Base-by-base conservation (phyloP, 2,329 filamentous ascomycete genomes). In the Xylaria sp. region DNA sequence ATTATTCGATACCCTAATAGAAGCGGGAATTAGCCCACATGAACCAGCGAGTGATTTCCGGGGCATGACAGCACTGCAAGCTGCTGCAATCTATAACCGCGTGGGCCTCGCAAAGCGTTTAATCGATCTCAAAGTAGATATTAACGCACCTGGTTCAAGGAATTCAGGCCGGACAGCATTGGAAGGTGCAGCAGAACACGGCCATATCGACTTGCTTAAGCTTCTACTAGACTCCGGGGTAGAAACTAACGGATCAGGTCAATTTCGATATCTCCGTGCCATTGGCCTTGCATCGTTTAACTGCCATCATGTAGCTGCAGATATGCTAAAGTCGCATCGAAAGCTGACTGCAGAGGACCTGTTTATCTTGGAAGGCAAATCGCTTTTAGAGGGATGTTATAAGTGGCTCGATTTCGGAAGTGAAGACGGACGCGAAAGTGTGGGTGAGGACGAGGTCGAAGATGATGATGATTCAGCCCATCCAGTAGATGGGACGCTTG, bases 51-150 rank as follows among this genome's bases (percentile, higher is more conserved):
- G 41, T 9, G 32, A 15, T 4, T 2, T 4, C 20, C 0, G 2
- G 28, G 52, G 52, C 32, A 56, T 56, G 52, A 56, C 32, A 23
- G 52, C 52, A 39, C 15, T 56, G 52, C 52, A 56, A 57, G 54
- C 37, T 20, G 34, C 54, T 41, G 54, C 34, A 25, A 39, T 20
- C 8, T 39, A 55, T 37, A 55, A 55, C 52, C 32, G 52, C 32
- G n/a, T 55, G 0, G 52, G 52, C 1, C 54, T 56, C 5, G 54
- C 34, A 23, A 20, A 56, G 18, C 54, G 34, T 41, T 37, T 56
- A 23, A 41, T 56, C 23, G 32, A 23, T 56, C 32, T 56, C 34
- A 55, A 37, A 55, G 52, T 55, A 15, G 52, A 55, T 15, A 28
- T 55, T 37, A 55, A 55, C 28, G 52, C 32, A 18, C 52, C 52